Conservation (phyloP, 2,329 filamentous ascomycete species). For the Claviceps quebecensis region DNA sequence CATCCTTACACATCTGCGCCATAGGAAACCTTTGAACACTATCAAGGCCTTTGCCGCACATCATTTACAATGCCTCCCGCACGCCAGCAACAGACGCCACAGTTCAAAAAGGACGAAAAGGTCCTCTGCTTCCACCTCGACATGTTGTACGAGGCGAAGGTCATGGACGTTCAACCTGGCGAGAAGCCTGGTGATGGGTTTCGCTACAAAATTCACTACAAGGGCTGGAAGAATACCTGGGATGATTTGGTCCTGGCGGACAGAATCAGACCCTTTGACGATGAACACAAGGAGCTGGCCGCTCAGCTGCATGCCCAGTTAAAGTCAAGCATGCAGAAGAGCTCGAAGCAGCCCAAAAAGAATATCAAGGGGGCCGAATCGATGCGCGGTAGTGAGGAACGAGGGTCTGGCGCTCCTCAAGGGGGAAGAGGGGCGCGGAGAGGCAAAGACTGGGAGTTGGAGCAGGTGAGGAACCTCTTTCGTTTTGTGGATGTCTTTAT, state of each 20-base stretch:
- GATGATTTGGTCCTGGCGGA: constrained; percentile 96
- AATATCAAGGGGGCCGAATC: constrained; percentile 26
- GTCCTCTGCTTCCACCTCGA: constrained; percentile 96
- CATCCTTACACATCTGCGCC: not conserved
- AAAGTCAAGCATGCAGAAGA: constrained; percentile 41
- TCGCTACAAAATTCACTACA: constrained; percentile 93
- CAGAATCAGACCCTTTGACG: constrained; percentile 82
- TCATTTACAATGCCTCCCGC: constrained; percentile 25
- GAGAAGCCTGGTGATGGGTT: constrained; percentile 57
- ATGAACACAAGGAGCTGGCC: constrained; percentile 88
- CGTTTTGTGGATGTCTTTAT: constrained; percentile 6
- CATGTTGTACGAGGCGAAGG: constrained; percentile 93
- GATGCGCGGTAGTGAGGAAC: constrained; percentile 64
- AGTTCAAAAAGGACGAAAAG: constrained; percentile 68
- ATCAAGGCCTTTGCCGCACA: not conserved
- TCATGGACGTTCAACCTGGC: constrained; percentile 62
- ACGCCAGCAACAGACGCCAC: constrained; percentile 29
- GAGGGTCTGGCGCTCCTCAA: constrained; percentile 46
- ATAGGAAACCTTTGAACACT: not conserved
- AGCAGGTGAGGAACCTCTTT: constrained; percentile 45
- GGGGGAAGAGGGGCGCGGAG: constrained; percentile 57
- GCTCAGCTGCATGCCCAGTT: constrained; percentile 56
- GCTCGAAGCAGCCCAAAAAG: constrained; percentile 41
- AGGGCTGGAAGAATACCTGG: constrained; percentile 99
- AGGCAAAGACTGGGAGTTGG: constrained; percentile 67